Base-by-base conservation (phyloP, 108 stramenopile genomes). In the Tribonema minus region DNA sequence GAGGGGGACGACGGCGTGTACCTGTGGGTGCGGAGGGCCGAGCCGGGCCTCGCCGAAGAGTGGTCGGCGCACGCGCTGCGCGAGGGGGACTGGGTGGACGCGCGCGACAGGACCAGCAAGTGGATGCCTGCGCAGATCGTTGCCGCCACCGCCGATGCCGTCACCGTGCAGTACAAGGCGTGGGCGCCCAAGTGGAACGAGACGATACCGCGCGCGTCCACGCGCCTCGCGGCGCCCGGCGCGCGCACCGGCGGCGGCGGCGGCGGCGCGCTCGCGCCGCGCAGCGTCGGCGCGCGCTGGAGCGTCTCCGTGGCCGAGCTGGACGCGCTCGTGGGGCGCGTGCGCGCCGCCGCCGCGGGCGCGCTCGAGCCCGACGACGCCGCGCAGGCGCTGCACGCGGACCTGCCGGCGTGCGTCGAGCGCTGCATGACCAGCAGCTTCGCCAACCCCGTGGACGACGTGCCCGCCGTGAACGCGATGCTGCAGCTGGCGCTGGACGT, bases 401-500 rank as follows among this genome's bases (percentile, higher is more conserved):
- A 58, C 35, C 40, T 75, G 41, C 74, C 74, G 26, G 39, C 39
- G 41, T 75, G 60, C 41, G 41, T 75, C 34, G 74, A 75, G 35
- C 64, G 64, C 34, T 75, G 74, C 64, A 29, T 75, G 2, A 60
- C 74, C 37, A 64, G 63, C 33, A 41, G 40, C 28, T 46, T 58
- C 38, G 30, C 15, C 33, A 36, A 75, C 64, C 2, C 64, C 64
- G 3, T 33, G 20, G 64, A 30, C n/a, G 4, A 3, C 20, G 63
- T 67, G 33, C 23, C 0, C 32, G 27, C 26, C 32, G 63, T 28
- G 27, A 29, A 28, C 26, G n/a, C 9, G 7, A 2, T 29, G n/a
- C 26, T 64, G 63, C 62, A 73, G 72, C 41, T 76, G 33, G 23
- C 65, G 65, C 75, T 76, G 28, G 75, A 76, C 33, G 59, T 76